Conservation (phyloP, 176 grass and related monocot genomes). For the Cenchrus americanus region DNA sequence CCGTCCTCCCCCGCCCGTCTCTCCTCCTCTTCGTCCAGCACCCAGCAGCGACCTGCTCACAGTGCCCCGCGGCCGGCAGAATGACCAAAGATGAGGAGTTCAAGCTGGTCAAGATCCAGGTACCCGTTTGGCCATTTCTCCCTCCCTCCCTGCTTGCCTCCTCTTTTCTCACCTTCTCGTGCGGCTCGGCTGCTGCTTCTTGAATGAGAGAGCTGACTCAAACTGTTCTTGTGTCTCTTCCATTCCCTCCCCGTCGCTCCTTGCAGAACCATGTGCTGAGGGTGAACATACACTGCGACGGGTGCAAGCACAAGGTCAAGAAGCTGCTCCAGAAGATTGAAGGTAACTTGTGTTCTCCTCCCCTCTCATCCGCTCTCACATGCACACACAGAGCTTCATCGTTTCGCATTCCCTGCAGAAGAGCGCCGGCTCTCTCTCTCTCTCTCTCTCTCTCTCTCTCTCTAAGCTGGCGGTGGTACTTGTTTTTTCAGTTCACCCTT, state of each 20-base stretch:
- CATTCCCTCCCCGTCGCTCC: neutral
- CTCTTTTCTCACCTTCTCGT: neutral
- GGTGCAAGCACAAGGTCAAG: slow-evolving; percentile 95
- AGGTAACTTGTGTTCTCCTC: slow-evolving; percentile 44
- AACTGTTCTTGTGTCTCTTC: slow-evolving; percentile 35
- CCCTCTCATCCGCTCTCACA: neutral
- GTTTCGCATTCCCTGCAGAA: neutral
- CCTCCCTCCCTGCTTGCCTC: neutral
- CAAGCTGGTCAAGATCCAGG: slow-evolving; percentile 99
- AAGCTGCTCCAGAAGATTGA: slow-evolving; percentile 95
- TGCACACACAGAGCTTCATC: neutral
- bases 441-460: no score
- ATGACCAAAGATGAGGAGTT: slow-evolving; percentile 97
- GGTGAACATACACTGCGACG: slow-evolving; percentile 99
- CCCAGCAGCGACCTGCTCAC: slow-evolving; percentile 28
- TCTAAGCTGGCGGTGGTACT: slow-evolving; percentile 5
- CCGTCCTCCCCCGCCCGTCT: neutral
- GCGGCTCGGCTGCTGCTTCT: neutral
- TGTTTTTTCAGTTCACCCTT: slow-evolving; percentile 13
- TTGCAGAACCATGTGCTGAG: slow-evolving; percentile 88
- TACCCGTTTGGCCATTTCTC: slow-evolving; percentile 25
- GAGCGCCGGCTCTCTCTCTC: slow-evolving; percentile 23
- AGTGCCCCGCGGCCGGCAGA: slow-evolving; percentile 36
- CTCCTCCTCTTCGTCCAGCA: no score
- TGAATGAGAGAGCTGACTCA: slow-evolving; percentile 41